Evolutionary conservation across 352 stramenopile species (phyloP).

Genomic region (Phytophthora boehmeriae): DNA sequence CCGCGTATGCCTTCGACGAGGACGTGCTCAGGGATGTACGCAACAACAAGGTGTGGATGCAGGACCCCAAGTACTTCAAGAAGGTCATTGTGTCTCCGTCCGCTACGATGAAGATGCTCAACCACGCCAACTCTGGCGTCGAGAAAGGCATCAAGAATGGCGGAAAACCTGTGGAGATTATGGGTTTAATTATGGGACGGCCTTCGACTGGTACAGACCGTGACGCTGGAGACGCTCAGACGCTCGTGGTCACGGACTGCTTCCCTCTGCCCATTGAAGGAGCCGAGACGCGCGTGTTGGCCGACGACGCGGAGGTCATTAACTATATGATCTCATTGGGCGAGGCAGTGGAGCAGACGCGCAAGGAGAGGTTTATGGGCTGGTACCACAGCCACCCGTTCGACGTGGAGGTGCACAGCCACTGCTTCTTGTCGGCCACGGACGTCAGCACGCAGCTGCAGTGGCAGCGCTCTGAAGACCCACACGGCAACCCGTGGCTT

Average conservation of each 20-base stretch:
- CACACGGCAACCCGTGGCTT: slow-evolving; percentile 95
- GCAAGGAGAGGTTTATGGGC: slow-evolving; percentile 98
- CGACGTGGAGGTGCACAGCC: slow-evolving; percentile 95
- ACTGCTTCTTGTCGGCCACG: slow-evolving; percentile 98
- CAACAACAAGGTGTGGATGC: slow-evolving; percentile 90
- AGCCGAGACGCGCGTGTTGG: slow-evolving; percentile 95
- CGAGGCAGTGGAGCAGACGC: slow-evolving; percentile 93
- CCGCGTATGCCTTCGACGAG: slow-evolving; percentile 83
- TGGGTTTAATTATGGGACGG: slow-evolving; percentile 97
- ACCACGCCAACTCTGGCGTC: slow-evolving; percentile 97
- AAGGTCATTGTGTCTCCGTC: slow-evolving; percentile 95
- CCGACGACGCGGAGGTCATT: slow-evolving; percentile 97
- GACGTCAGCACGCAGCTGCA: slow-evolving; percentile 98
- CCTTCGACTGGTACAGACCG: slow-evolving; percentile 83
- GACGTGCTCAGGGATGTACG: slow-evolving; percentile 87
- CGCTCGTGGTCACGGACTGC: slow-evolving; percentile 97
- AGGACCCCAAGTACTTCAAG: slow-evolving; percentile 96
- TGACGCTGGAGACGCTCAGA: slow-evolving; percentile 90
- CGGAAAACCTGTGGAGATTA: slow-evolving; percentile 98
- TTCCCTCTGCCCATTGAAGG: slow-evolving; percentile 98
- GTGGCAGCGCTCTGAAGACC: slow-evolving; percentile 98
- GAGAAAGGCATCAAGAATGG: slow-evolving; percentile 97
- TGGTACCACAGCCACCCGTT: slow-evolving; percentile 99
- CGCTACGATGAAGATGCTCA: slow-evolving; percentile 97
- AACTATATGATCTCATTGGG: slow-evolving; percentile 99